Evolutionary conservation across 1,284 basidiomycete genomes (phyloP).

Genomic region (Anthracocystis panici-leucophaei): DNA sequence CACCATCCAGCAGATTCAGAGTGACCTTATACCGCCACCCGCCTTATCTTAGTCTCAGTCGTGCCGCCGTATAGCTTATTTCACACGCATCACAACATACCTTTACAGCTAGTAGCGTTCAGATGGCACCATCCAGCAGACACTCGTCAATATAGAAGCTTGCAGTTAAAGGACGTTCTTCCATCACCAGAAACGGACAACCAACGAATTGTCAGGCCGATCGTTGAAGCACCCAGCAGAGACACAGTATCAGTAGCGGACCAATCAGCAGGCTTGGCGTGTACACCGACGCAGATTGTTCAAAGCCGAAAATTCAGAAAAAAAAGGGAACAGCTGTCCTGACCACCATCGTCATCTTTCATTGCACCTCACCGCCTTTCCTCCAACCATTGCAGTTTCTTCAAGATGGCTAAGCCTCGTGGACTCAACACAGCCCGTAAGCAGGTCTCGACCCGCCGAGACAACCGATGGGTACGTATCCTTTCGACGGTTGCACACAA

Average conservation of each 20-base stretch:
- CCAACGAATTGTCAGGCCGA: not conserved
- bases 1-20: not conserved
- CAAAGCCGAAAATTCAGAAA: not conserved
- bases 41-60: not conserved
- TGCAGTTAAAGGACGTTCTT: too few species aligned
- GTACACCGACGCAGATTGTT: slow-evolving; percentile 10
- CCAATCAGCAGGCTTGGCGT: slow-evolving; percentile 11
- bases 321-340: slow-evolving; percentile 12
- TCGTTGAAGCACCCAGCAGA: too few species aligned
- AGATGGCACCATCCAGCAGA: not conserved
- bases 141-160: not conserved
- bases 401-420: slow-evolving; percentile 80
- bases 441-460: slow-evolving; percentile 91
- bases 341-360: slow-evolving; percentile 15
- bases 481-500: not conserved
- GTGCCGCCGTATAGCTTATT: too few species aligned
- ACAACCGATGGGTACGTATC: slow-evolving; percentile 85
- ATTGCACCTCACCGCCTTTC: slow-evolving; percentile 4
- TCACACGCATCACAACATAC: not conserved
- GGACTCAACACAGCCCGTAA: slow-evolving; percentile 99
- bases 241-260: not conserved
- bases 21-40: not conserved
- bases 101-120: not conserved
- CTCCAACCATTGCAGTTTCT: slow-evolving; percentile 27
- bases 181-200: not conserved